phyloP scores from a whole-genome alignment of 352 stramenopile genomes.

The Poterioochromonas sp. region DNA sequence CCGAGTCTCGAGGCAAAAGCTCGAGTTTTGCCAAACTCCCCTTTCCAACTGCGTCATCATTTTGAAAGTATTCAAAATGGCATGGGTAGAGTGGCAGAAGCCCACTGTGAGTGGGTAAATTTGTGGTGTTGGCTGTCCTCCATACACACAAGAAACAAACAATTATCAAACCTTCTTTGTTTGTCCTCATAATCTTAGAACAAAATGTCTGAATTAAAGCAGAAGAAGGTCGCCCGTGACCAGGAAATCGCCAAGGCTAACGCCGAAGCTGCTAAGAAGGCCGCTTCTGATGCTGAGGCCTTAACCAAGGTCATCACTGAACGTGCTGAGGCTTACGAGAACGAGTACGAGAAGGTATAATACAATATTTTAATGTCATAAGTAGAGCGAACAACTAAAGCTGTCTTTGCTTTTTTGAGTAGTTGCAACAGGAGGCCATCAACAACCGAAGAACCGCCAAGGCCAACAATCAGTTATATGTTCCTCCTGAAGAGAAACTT shows the following conservation, averaged over 20 bases:
- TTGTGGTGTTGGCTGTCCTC: too few species aligned
- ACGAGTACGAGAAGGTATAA: background rate
- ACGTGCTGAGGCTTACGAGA: background rate
- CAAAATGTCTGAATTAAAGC: slow-evolving; percentile 5
- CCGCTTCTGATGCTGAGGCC: background rate
- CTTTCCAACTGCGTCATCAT: too few species aligned
- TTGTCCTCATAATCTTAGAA: too few species aligned
- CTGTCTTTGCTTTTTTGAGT: slow-evolving; percentile 8
- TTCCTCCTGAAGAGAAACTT: slow-evolving; percentile 92
- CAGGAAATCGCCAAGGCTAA: background rate
- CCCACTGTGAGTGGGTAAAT: too few species aligned
- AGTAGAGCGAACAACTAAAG: too few species aligned
- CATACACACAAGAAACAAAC: too few species aligned
- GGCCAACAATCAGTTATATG: slow-evolving; percentile 85
- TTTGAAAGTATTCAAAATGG: too few species aligned
- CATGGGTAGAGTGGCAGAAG: too few species aligned
- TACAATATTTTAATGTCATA: background rate
- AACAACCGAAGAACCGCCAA: slow-evolving; percentile 90
- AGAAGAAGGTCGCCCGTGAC: background rate
- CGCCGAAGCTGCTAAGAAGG: background rate
- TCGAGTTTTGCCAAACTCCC: too few species aligned
- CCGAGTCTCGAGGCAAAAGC: too few species aligned
- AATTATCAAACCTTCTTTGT: too few species aligned
- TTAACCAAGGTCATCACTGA: background rate
- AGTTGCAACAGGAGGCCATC: slow-evolving; percentile 81